Conservation (phyloP, 164 flowering plant species). For the Magnolia changhungtana region DNA sequence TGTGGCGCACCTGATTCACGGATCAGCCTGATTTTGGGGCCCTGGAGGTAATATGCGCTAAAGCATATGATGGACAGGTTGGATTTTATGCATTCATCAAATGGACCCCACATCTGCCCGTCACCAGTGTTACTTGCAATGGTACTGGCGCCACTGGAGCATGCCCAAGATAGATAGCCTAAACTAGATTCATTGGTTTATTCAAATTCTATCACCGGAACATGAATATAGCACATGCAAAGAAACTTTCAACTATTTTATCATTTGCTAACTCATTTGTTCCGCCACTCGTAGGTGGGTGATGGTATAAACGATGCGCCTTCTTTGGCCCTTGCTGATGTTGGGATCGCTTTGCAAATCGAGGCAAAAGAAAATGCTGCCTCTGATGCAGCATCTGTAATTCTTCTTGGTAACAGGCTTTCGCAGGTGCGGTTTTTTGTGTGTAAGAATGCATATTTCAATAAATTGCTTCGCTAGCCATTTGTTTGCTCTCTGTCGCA, state of each 20-base stretch:
- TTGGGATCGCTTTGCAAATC: constrained; percentile 82
- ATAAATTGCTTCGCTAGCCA: neutral
- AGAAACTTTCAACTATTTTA: neutral
- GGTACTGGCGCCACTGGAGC: no score
- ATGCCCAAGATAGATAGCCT: neutral
- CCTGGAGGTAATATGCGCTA: no score
- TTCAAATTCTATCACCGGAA: neutral
- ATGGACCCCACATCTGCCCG: no score
- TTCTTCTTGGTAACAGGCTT: constrained; percentile 81
- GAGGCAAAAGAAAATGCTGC: constrained; percentile 92
- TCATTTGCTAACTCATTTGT: neutral
- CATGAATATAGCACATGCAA: neutral
- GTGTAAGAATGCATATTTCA: neutral
- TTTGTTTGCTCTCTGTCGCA: neutral
- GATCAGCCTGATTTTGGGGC: no score
- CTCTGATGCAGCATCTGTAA: constrained; percentile 88
- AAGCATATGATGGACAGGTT: no score
- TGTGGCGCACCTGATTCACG: no score
- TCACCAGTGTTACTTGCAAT: no score
- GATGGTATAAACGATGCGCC: constrained; percentile 99
- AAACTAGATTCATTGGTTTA: neutral
- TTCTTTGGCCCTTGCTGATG: constrained; percentile 93
- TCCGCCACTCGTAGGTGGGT: constrained; percentile 56
- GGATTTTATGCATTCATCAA: no score
- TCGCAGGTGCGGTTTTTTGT: constrained; percentile 55